Percentiles rank a stretch among this genome's conserved stretches.
Conservation (phyloP, 768 basidiomycete species). For the Leccinellum luteum region DNA sequence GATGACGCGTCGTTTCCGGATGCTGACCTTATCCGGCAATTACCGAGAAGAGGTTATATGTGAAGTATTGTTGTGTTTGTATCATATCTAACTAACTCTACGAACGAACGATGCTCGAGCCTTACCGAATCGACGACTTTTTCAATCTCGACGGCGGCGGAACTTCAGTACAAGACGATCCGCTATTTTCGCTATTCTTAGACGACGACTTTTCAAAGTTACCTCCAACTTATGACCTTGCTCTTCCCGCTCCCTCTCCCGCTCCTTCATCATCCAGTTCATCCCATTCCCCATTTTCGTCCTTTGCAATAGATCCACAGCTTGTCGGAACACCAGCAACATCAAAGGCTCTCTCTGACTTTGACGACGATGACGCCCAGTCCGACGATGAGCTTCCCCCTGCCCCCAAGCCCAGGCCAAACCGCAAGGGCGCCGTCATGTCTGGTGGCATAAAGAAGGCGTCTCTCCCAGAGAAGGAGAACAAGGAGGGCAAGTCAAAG, state of each 20-base stretch:
- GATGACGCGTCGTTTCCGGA: no score
- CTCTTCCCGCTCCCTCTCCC: conserved; percentile 31
- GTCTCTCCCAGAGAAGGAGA: conserved; percentile 36
- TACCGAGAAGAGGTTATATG: background rate
- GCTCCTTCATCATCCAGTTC: conserved; percentile 17
- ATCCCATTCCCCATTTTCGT: conserved; percentile 30
- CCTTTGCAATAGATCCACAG: conserved; percentile 68
- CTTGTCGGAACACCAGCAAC: conserved; percentile 65
- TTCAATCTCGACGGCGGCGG: conserved; percentile 66
- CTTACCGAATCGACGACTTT: conserved; percentile 50
- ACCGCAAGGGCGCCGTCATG: conserved; percentile 65
- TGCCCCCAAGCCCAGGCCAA: conserved; percentile 44
- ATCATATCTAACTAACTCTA: background rate
- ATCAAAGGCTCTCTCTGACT: conserved; percentile 41
- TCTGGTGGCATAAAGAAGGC: conserved; percentile 75
- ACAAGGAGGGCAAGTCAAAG: conserved; percentile 18
- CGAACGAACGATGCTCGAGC: conserved; percentile 21
- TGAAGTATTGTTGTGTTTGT: background rate
- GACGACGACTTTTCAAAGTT: conserved; percentile 40
- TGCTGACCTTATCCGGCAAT: background rate
- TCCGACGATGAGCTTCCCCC: conserved; percentile 29
- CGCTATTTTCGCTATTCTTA: conserved; percentile 46
- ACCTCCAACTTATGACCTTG: conserved; percentile 26
- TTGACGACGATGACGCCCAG: conserved; percentile 39
- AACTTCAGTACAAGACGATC: conserved; percentile 23